Conservation (phyloP, 495 filamentous ascomycete genomes). For the Podospora tetraspora region DNA sequence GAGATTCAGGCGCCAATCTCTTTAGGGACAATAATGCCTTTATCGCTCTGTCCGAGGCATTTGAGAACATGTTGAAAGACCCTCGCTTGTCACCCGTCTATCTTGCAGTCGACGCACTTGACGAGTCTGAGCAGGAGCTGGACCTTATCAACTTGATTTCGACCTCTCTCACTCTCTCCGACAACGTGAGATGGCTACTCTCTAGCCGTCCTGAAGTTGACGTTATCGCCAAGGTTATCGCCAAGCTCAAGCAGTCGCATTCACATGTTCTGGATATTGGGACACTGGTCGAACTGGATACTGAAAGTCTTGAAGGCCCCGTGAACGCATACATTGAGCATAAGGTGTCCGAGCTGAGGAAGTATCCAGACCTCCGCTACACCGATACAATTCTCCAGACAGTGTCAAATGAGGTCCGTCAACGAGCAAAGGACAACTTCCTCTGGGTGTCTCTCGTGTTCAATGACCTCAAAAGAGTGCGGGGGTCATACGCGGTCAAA, state of each 20-base stretch:
- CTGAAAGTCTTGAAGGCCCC: slow-evolving; percentile 11
- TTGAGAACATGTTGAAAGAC: slow-evolving; percentile 35
- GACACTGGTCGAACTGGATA: slow-evolving; percentile 21
- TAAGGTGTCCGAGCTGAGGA: slow-evolving; percentile 23
- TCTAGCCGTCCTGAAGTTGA: slow-evolving; percentile 26
- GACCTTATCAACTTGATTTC: slow-evolving; percentile 17
- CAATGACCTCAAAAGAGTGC: slow-evolving; percentile 4
- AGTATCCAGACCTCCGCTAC: slow-evolving; percentile 14
- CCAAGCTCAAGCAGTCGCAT: not conserved
- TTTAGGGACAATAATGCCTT: too few species aligned
- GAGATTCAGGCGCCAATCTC: too few species aligned
- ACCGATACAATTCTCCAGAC: slow-evolving; percentile 11
- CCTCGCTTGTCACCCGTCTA: slow-evolving; percentile 24
- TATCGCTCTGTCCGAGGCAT: not conserved
- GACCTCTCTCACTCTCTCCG: slow-evolving; percentile 10
- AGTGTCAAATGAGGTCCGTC: slow-evolving; percentile 10
- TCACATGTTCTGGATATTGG: slow-evolving; percentile 26
- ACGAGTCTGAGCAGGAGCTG: slow-evolving; percentile 12
- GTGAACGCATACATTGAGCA: slow-evolving; percentile 30
- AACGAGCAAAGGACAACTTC: slow-evolving; percentile 31
- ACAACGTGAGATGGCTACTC: slow-evolving; percentile 35
- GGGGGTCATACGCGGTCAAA: slow-evolving; percentile 4
- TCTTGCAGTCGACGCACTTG: slow-evolving; percentile 35
- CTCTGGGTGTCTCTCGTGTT: slow-evolving; percentile 33
- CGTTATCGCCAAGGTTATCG: too few species aligned